A percentile compares a stretch with the other conserved stretches of the same genome.
Conservation (phyloP, 441 rosid genomes). For the Erodium moschatum region DNA sequence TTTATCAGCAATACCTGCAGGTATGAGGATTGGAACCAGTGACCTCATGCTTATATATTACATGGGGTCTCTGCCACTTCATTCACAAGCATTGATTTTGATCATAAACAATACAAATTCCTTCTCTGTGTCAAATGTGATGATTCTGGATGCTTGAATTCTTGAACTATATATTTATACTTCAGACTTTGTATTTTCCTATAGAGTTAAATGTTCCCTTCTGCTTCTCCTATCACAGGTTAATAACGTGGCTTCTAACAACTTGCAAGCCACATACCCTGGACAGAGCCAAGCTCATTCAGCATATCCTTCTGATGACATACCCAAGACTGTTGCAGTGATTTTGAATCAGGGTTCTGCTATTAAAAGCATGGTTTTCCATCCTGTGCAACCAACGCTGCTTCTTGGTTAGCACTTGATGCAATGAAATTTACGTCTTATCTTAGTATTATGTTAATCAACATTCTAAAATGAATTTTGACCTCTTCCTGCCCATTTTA, state of each 20-base stretch:
- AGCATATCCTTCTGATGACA: conserved; percentile 56
- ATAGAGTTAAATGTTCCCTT: conserved; percentile 2
- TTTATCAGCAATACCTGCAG: no score
- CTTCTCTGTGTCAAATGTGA: not conserved
- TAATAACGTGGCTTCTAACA: conserved; percentile 19
- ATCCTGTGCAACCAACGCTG: conserved; percentile 55
- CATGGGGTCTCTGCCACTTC: no score
- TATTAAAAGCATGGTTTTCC: conserved; percentile 79
- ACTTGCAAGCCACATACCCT: conserved; percentile 49
- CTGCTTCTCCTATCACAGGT: conserved; percentile 30
- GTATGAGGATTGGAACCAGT: no score
- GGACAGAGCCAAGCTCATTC: conserved; percentile 63
- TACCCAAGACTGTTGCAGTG: conserved; percentile 55
- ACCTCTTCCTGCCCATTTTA: conserved; percentile 22
- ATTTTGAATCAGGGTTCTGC: conserved; percentile 53
- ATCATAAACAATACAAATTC: not conserved
- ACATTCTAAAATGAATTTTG: not conserved
- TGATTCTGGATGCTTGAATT: not conserved
- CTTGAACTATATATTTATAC: not conserved
- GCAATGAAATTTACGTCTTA: conserved; percentile 10
- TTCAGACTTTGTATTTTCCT: not conserved
- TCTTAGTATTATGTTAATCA: conserved; percentile 11
- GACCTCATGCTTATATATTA: no score
- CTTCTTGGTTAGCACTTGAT: conserved; percentile 49
- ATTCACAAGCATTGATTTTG: not conserved